Conservation (phyloP, 768 basidiomycete genomes). For the Russula emetica region DNA sequence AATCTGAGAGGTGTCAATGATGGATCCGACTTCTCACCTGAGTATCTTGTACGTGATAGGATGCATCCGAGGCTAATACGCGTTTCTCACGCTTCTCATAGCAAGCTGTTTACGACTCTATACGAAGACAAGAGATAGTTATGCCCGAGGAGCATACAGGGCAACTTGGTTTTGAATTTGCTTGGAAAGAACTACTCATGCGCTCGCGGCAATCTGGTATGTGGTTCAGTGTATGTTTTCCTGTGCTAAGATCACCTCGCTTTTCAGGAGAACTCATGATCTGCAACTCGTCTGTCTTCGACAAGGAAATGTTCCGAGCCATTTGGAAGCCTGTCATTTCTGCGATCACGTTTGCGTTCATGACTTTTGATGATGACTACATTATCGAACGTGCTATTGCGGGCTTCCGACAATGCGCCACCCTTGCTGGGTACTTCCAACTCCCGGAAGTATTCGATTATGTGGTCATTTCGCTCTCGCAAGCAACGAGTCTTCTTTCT, state of each 20-base stretch:
- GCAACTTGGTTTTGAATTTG: slow-evolving; percentile 95
- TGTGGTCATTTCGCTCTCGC: slow-evolving; percentile 87
- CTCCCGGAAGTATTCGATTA: slow-evolving; percentile 97
- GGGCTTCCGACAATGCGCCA: slow-evolving; percentile 96
- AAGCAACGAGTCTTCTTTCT: slow-evolving; percentile 82
- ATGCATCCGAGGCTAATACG: not conserved
- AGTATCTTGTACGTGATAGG: slow-evolving; percentile 66
- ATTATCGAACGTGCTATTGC: slow-evolving; percentile 91
- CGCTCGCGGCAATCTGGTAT: slow-evolving; percentile 77
- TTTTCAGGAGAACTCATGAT: slow-evolving; percentile 61
- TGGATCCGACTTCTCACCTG: slow-evolving; percentile 72
- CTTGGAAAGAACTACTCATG: slow-evolving; percentile 92
- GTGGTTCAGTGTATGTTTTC: slow-evolving; percentile 26
- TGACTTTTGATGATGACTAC: slow-evolving; percentile 94
- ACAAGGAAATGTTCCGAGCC: slow-evolving; percentile 90
- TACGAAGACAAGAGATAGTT: slow-evolving; percentile 89
- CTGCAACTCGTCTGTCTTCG: slow-evolving; percentile 77
- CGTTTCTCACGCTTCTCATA: slow-evolving; percentile 33
- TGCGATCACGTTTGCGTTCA: slow-evolving; percentile 94
- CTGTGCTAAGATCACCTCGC: not conserved
- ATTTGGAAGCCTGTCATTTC: slow-evolving; percentile 91
- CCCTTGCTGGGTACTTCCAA: slow-evolving; percentile 81
- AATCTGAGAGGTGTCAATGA: slow-evolving; percentile 94
- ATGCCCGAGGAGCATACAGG: slow-evolving; percentile 98
- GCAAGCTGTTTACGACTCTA: slow-evolving; percentile 91